Evolutionary conservation across 73 alveolate genomes (phyloP).

Genomic region (Tetrahymena borealis): DNA sequence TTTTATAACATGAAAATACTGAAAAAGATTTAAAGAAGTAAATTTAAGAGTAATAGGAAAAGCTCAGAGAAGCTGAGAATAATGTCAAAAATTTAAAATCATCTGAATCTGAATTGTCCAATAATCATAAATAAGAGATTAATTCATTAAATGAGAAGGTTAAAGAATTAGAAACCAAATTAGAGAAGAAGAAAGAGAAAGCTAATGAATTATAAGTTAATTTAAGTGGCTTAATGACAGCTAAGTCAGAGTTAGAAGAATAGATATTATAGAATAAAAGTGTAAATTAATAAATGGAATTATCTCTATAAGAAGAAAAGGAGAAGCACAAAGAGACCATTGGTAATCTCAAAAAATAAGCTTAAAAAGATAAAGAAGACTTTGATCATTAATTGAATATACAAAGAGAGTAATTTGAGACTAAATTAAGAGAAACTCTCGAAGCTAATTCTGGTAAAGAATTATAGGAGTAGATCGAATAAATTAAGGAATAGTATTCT

Average conservation of each 20-base stretch:
- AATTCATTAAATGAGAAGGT: neutral
- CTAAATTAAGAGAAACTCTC: neutral
- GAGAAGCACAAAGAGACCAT: neutral
- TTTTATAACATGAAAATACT: neutral
- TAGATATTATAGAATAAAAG: neutral
- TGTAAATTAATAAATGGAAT: neutral
- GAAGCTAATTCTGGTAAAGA: neutral
- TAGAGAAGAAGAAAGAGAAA: neutral
- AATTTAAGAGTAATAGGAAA: neutral
- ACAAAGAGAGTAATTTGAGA: neutral
- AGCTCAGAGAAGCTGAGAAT: neutral
- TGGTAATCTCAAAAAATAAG: neutral
- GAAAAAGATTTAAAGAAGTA: neutral
- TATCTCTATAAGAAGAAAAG: neutral
- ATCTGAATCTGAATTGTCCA: neutral
- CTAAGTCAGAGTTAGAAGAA: neutral
- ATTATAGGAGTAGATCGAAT: neutral
- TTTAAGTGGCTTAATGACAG: neutral
- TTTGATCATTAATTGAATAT: neutral
- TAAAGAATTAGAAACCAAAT: neutral
- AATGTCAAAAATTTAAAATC: neutral
- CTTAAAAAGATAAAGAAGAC: neutral
- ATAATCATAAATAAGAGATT: neutral
- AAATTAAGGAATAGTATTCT: neutral
- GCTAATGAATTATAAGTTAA: neutral